Evolutionary conservation across 148 eudicot species (phyloP), one percentile per base, ranked within the genome.

Genomic region (Linanthus parryae): DNA sequence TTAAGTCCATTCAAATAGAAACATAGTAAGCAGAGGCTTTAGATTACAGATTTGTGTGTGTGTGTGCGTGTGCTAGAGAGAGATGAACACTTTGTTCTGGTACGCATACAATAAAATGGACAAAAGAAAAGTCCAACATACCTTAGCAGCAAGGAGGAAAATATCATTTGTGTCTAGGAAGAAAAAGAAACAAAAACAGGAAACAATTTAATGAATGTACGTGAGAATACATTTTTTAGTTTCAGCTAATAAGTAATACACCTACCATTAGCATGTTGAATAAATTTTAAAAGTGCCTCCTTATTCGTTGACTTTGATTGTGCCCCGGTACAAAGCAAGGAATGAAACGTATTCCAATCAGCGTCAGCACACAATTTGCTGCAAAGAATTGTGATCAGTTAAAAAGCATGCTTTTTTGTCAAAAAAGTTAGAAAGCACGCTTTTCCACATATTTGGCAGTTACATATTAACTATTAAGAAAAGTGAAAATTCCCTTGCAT

Each of bases 101-200:
- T n/a, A n/a, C n/a, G n/a, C n/a, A n/a, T n/a, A n/a, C n/a, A 64
- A 19, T 34, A 24, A 47, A 43, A 45, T 31, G 57, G 1, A 5
- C 19, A 31, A 11, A 31, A 31, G 35, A 11, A 11, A 31, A 45
- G 17, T 15, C 28, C 45, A 15, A 42, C 54, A 43, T 75, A 85
- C 97, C 91, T 89, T 89, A 22, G 94, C 94, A 73, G 98, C 98
- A 57, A 79, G 87, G 59, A 87, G 77, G 73, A 91, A 91, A 42
- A 91, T 87, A 58, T 91, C 98, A 84, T 91, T 91, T 40, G 98
- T 81, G 59, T 81, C 98, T 91, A 94, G 18, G 42, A 67, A 24
- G 31, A 27, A 29, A 21, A 59, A 45, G 14, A 26, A 24, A 30
- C 2, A 24, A 20, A 18, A 63, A 47, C 16, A 23, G 23, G 23